Conservation (phyloP, 2,329 filamentous ascomycete species). For the Fusarium oxysporum region DNA sequence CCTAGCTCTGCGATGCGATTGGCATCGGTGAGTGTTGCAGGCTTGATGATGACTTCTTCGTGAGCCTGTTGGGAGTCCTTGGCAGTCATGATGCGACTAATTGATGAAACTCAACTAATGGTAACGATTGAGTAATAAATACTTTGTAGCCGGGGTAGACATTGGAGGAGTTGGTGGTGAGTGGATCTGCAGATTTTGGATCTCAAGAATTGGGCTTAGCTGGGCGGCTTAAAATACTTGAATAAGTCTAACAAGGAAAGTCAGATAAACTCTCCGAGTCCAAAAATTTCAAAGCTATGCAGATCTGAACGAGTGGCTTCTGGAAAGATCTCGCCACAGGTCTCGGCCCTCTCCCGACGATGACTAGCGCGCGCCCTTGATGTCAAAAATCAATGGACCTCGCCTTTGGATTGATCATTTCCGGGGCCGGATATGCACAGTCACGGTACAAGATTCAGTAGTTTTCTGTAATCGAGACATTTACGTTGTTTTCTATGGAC, state of each 20-base stretch:
- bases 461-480: background rate
- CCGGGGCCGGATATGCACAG: background rate
- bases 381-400: conserved; percentile 4
- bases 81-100: background rate
- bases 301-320: background rate
- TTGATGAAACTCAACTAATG: background rate
- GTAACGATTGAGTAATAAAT: background rate
- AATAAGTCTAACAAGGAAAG: background rate
- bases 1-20: conserved; percentile 50
- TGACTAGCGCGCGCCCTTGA: conserved; percentile 24
- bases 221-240: background rate
- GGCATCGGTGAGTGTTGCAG: conserved; percentile 11
- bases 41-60: conserved; percentile 5
- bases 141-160: background rate
- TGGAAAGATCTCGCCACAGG: conserved; percentile 3
- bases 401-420: background rate
- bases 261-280: background rate
- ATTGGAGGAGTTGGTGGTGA: background rate
- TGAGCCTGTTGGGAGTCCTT: background rate
- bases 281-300: too few relatives aligned
- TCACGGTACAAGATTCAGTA: background rate
- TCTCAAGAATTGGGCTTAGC: background rate
- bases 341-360: background rate
- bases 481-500: fast-evolving
- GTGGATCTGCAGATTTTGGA: background rate